Percentiles rank a stretch among this genome's conserved stretches.
Conservation (phyloP, 2,329 filamentous ascomycete species). For the Trichoderma hamatum region DNA sequence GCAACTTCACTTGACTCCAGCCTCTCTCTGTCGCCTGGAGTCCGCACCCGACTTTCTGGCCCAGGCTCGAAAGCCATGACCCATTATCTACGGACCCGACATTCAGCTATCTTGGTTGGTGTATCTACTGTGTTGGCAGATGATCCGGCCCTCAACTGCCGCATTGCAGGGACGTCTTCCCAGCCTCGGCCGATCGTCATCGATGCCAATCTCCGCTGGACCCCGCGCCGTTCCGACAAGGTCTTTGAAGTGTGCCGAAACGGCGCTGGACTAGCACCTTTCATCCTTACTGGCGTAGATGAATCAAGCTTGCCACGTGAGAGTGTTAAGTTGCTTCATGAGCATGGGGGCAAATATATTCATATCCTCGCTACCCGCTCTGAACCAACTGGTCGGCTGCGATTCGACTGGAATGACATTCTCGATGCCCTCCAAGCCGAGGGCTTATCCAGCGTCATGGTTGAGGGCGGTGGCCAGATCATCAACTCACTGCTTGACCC, state of each 20-base stretch:
- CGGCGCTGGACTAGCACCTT: constrained; percentile 72
- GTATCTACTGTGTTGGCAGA: constrained; percentile 83
- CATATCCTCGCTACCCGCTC: constrained; percentile 40
- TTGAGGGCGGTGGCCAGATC: constrained; percentile 82
- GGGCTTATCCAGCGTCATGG: constrained; percentile 79
- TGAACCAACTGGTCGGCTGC: constrained; percentile 44
- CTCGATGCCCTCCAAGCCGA: constrained; percentile 59
- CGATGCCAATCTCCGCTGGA: constrained; percentile 78
- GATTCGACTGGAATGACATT: constrained; percentile 67
- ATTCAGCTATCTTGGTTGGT: constrained; percentile 84
- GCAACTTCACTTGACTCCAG: constrained; percentile 86
- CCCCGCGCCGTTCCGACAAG: constrained; percentile 60
- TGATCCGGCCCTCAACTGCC: constrained; percentile 82
- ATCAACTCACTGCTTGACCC: constrained; percentile 79
- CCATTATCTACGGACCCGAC: constrained; percentile 79
- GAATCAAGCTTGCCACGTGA: constrained; percentile 48
- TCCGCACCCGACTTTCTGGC: constrained; percentile 83
- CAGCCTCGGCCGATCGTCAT: constrained; percentile 84
- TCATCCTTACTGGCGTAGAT: constrained; percentile 60
- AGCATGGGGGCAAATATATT: constrained; percentile 58
- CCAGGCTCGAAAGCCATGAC: constrained; percentile 88
- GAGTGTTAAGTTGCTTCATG: constrained; percentile 48
- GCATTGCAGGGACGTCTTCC: constrained; percentile 61
- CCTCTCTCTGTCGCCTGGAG: constrained; percentile 74
- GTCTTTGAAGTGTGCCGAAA: constrained; percentile 66